These are phyloP conservation scores for Keithomyces neogunnii DNA, from an alignment of 2,329 filamentous ascomycete species.

Conservation along the genomic window DNA sequence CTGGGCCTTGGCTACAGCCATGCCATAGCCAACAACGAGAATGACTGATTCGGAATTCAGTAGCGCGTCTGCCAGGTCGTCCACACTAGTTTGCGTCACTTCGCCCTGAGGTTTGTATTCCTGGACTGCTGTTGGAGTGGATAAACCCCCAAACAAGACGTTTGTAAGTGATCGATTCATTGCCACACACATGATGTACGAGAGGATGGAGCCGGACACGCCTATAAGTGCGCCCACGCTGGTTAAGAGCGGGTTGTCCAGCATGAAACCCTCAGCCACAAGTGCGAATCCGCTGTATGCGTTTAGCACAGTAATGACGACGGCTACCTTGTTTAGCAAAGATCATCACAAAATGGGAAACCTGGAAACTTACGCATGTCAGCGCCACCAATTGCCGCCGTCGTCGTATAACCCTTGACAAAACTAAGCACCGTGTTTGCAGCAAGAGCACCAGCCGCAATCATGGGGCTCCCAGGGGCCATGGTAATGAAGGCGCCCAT, in stretches of 20 bases:
- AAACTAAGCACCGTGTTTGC: slow-evolving; percentile 74
- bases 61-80: slow-evolving; percentile 71
- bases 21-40: slow-evolving; percentile 85
- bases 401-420: slow-evolving; percentile 80
- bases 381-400: slow-evolving; percentile 81
- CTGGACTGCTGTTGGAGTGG: slow-evolving; percentile 46
- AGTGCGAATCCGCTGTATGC: slow-evolving; percentile 87
- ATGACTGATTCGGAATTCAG: slow-evolving; percentile 75
- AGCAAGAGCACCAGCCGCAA: slow-evolving; percentile 69
- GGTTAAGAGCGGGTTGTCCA: slow-evolving; percentile 77
- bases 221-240: slow-evolving; percentile 82
- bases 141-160: slow-evolving; percentile 69
- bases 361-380: slow-evolving; percentile 59
- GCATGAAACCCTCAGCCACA: slow-evolving; percentile 86
- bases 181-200: slow-evolving; percentile 78
- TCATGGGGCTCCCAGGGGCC: slow-evolving; percentile 68
- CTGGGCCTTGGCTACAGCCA: slow-evolving; percentile 90
- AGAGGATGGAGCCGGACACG: slow-evolving; percentile 80
- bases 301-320: slow-evolving; percentile 84
- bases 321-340: slow-evolving; percentile 34
- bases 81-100: slow-evolving; percentile 68
- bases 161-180: slow-evolving; percentile 91
- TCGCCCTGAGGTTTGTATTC: slow-evolving; percentile 73
- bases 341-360: neutral
- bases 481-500: slow-evolving; percentile 79